phyloP scores from a whole-genome alignment of 140 eudicot genomes.

The Anethum foeniculum region DNA sequence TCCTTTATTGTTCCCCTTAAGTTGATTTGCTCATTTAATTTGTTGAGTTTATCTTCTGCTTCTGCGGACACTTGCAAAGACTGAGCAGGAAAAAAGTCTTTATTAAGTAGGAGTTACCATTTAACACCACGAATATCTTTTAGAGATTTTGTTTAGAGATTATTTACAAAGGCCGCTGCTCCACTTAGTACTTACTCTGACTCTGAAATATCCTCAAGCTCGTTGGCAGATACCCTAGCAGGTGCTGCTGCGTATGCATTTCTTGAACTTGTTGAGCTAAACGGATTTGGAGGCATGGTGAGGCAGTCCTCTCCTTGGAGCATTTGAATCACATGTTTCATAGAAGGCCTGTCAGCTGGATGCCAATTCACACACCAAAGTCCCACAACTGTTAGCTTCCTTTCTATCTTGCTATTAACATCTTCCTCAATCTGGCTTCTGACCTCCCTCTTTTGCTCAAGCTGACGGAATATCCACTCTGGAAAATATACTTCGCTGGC shows the following conservation, averaged over 20 bases:
- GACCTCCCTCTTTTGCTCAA: neutral
- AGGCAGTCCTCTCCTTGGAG: neutral
- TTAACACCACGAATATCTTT: no score
- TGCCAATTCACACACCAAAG: no score
- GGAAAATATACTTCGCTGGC: neutral
- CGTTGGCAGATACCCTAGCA: neutral
- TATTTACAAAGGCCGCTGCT: neutral
- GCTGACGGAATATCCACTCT: neutral
- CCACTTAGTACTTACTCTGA: neutral
- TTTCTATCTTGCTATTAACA: no score
- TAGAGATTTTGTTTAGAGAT: neutral
- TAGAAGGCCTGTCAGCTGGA: no score
- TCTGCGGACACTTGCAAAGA: no score
- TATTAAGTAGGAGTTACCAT: no score
- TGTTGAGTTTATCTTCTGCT: no score
- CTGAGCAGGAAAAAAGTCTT: no score
- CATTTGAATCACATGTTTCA: constrained; percentile 1
- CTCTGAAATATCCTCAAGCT: neutral
- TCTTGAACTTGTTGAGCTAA: constrained; percentile 3
- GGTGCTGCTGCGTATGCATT: neutral
- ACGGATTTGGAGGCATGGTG: neutral
- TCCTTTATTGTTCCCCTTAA: no score
- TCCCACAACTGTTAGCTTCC: no score
- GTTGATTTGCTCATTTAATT: no score
- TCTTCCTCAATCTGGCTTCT: no score